A percentile compares a stretch with the other conserved stretches of the same genome.
Evolutionary conservation across 2,329 filamentous ascomycete genomes (phyloP).

Genomic region (Apiospora kogelbergensis): DNA sequence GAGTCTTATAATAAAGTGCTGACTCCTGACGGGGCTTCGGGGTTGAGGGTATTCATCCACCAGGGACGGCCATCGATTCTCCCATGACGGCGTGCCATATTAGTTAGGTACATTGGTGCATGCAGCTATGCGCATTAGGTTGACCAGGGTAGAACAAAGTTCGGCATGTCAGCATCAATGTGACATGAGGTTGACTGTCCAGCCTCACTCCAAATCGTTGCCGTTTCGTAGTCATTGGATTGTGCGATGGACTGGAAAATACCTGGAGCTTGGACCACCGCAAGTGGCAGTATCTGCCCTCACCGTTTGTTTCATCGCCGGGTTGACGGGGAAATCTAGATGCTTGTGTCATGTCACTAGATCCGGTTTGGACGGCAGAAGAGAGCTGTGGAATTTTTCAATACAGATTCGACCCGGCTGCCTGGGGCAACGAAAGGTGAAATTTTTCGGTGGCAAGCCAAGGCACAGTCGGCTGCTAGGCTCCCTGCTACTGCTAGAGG

Average conservation of each 20-base stretch:
- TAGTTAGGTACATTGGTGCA: not conserved
- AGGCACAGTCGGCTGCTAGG: not conserved
- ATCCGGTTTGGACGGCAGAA: not conserved
- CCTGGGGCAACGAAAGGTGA: not conserved
- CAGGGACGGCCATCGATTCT: not conserved
- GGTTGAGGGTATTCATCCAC: not conserved
- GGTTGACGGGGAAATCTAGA: not conserved
- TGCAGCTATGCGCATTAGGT: not conserved
- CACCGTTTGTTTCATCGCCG: not conserved
- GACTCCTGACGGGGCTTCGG: not conserved
- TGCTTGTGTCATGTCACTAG: not conserved
- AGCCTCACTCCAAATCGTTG: not conserved
- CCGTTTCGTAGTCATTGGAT: not conserved
- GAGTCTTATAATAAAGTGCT: not conserved
- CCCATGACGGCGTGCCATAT: not conserved
- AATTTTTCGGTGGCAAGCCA: slow-evolving; percentile 1
- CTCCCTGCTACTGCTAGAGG: not conserved
- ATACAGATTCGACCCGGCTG: not conserved
- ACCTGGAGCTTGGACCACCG: not conserved
- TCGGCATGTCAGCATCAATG: not conserved
- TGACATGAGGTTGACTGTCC: not conserved
- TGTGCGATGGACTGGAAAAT: not conserved
- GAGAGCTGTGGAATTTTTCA: slow-evolving; percentile 1
- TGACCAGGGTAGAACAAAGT: not conserved
- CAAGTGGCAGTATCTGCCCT: not conserved